These are phyloP conservation scores for Butyriboletus loyo DNA, from an alignment of 768 basidiomycete genomes.

Conservation along the genomic window DNA sequence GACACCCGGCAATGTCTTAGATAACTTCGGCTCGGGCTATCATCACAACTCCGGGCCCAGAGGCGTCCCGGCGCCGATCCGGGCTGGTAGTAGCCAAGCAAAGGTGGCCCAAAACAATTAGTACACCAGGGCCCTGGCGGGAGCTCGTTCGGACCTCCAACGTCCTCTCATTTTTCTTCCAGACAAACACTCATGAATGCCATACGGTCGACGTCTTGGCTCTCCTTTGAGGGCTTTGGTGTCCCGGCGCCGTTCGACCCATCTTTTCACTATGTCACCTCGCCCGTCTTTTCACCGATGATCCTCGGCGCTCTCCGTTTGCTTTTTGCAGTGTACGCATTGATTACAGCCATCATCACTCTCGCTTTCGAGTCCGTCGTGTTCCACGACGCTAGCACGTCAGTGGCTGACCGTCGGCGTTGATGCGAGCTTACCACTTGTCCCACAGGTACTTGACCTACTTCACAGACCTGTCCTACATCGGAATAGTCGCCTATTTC, in stretches of 20 bases:
- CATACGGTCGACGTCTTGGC: background rate
- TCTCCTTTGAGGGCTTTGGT: slow-evolving; percentile 29
- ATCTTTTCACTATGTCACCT: slow-evolving; percentile 38
- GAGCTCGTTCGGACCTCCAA: background rate
- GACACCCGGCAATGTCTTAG: too few relatives aligned
- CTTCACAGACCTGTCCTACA: slow-evolving; percentile 62
- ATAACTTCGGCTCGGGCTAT: too few relatives aligned
- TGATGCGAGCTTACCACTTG: background rate
- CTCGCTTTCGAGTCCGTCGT: slow-evolving; percentile 28
- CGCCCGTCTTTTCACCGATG: slow-evolving; percentile 41
- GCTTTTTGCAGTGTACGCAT: slow-evolving; percentile 49
- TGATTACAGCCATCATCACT: slow-evolving; percentile 39
- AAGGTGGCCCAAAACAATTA: slow-evolving; percentile 3
- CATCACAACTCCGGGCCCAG: too few relatives aligned
- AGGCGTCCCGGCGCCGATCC: too few relatives aligned
- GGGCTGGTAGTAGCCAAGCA: background rate
- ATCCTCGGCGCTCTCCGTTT: slow-evolving; percentile 45
- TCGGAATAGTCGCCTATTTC: slow-evolving; percentile 61
- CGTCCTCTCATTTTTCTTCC: background rate
- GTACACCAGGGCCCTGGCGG: background rate
- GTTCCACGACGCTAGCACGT: slow-evolving; percentile 28
- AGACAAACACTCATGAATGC: slow-evolving; percentile 3
- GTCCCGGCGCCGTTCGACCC: slow-evolving; percentile 41
- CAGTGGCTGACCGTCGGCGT: slow-evolving; percentile 24
- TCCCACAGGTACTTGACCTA: slow-evolving; percentile 54